Evolutionary conservation across 352 stramenopile genomes (phyloP), one percentile per base, ranked within the genome.

Genomic region (Phytophthora pinifolia): DNA sequence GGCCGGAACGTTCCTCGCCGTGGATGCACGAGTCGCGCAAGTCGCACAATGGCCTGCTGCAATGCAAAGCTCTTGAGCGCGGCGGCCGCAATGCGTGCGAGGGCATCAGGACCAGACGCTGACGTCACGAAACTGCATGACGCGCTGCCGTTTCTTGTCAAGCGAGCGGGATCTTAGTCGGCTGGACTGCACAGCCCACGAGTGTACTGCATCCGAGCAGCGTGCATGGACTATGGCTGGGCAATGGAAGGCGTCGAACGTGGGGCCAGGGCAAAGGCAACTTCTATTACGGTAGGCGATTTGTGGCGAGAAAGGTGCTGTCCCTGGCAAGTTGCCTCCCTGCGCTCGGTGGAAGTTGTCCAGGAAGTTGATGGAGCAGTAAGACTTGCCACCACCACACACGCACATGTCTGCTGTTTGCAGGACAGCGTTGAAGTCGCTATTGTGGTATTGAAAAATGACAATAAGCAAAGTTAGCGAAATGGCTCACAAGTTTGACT

Each of bases 121-220:
- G 38, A 51, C 39, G 51, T 45, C 51, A 54, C 34, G 58, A 62
- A 62, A 57, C 58, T 36, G 45, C 15, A 27, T 58, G 55, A 45
- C 49, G 35, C 34, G 31, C 31, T 13, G 32, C 22, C 22, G 22
- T 52, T 50, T 50, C 43, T 53, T 61, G 50, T 65, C 49, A 52
- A 55, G 48, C 41, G 22, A 54, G 22, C 25, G 46, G 32, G 15
- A 59, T 54, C 56, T 59, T 64, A 64, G 52, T 58, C 48, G 46
- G n/a, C 8, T 38, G 10, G 27, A 12, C 14, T 48, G 25, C 36
- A 42, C 43, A 8, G 9, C 32, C 8, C 12, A 38, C 3, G 2
- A 27, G 22, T n/a, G n/a, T 27, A 27, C 22, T 27, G 22, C 6
- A 27, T 4, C 22, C 22, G 3, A 27, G 20, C 20, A 25, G 22